Evolutionary conservation across 148 eudicot genomes (phyloP), one percentile per base, ranked within the genome.

Genomic region (Rhododendron simsii): DNA sequence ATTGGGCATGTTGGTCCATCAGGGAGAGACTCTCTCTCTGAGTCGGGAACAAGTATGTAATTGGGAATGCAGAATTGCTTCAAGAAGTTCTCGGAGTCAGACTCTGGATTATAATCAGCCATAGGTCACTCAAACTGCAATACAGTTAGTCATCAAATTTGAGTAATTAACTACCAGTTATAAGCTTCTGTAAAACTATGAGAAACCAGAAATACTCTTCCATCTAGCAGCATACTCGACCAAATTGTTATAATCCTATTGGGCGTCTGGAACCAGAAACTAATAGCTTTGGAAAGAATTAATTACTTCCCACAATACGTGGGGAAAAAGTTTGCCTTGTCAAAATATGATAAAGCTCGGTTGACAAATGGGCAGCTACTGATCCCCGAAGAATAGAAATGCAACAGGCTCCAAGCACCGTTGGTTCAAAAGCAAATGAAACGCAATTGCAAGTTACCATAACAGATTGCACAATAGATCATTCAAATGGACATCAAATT

Each of bases 61-160:
- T 91, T 85, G 51, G 99, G 96, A 81, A 97, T 93, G 86, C 86
- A 87, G 80, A 95, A 93, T 74, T 95, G 88, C 91, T 92, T 89
- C 80, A 94, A 41, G 67, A 87, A 86, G 41, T 30, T 71, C 76
- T 71, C 21, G 33, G 39, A 15, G 26, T 87, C 83, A 77, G 91
- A 78, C 16, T 74, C 93, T 9, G 87, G 53, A 83, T 79, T 83
- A 26, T 84, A 23, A 74, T 78, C 90, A 23, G 83, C 90, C 94
- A 94, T 93, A 51, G 81, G 71, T 86, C 53, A 81, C 76, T 81
- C 86, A 69, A 84, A 75, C 89, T 90, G 92, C 91, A 85, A 39
- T 11, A 63, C 77, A 44, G 4, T 83, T 69, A 71, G 16, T 13
- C 26, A 55, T 55, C 61, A 86, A 82, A 57, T 44, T 55, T 69